Evolutionary conservation across 306 rosid genomes (phyloP).

Genomic region (Hippophae gyantsensis): DNA sequence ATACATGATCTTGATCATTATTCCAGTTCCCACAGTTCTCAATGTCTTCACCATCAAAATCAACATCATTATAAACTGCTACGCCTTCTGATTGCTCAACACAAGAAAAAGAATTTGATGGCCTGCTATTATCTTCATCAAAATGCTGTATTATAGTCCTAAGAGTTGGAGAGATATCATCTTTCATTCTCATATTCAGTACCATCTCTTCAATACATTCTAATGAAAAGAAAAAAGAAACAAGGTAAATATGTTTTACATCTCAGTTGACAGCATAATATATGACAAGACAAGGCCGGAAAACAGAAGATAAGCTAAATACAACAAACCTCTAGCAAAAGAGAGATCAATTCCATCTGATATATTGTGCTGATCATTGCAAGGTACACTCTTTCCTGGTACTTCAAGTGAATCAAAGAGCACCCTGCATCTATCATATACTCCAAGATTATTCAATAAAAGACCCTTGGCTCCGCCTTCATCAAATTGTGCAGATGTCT

Average conservation of each 20-base stretch:
- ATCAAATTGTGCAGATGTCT: constrained; percentile 89
- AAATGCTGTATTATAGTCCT: constrained; percentile 57
- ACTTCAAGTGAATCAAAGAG: constrained; percentile 87
- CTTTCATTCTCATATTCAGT: constrained; percentile 45
- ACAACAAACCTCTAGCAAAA: constrained; percentile 68
- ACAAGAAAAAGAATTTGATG: constrained; percentile 34
- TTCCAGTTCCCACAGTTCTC: constrained; percentile 46
- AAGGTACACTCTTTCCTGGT: constrained; percentile 51
- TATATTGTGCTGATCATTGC: constrained; percentile 40
- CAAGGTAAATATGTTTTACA: constrained; percentile 6
- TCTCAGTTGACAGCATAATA: constrained; percentile 9
- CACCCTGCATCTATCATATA: constrained; percentile 75
- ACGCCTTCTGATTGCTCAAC: constrained; percentile 32
- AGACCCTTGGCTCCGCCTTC: constrained; percentile 99
- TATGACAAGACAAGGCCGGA: constrained; percentile 5
- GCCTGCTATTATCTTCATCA: constrained; percentile 76
- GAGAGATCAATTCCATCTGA: constrained; percentile 70
- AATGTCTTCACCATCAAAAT: constrained; percentile 38
- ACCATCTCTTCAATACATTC: constrained; percentile 76
- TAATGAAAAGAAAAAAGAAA: constrained; percentile 18
- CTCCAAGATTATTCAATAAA: constrained; percentile 84
- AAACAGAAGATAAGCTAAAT: constrained; percentile 15
- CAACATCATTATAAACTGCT: constrained; percentile 25
- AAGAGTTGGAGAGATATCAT: constrained; percentile 87
- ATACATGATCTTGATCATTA: constrained; percentile 49